These are phyloP conservation scores for Luffa aegyptiaca DNA, from an alignment of 306 rosid genomes.

Conservation along the genomic window DNA sequence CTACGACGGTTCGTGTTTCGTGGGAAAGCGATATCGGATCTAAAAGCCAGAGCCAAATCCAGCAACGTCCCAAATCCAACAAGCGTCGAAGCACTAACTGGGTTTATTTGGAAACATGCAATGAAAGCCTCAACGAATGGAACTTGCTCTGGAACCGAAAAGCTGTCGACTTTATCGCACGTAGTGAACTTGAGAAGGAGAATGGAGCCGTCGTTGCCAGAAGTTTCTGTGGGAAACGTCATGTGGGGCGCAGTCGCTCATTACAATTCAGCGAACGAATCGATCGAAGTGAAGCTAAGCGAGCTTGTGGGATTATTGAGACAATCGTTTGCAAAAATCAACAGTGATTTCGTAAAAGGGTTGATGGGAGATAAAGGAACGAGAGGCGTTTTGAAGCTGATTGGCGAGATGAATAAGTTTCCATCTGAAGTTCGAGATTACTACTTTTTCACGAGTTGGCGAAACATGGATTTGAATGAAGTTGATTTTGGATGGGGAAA, in stretches of 20 bases:
- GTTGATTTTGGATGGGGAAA: too few relatives aligned
- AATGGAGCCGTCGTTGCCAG: neutral
- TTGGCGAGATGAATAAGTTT: neutral
- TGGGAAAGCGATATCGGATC: neutral
- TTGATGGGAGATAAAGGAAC: neutral
- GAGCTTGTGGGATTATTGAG: neutral
- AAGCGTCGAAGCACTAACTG: neutral
- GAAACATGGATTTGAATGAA: too few relatives aligned
- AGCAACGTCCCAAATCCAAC: neutral
- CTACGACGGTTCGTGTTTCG: neutral
- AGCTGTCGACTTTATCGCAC: neutral
- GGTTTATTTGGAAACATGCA: neutral
- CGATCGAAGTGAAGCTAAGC: neutral
- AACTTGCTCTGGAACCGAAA: neutral
- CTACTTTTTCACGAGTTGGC: too few relatives aligned
- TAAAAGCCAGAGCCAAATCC: neutral
- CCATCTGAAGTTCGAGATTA: neutral
- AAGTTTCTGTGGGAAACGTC: neutral
- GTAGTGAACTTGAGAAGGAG: neutral
- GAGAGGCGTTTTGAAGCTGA: neutral
- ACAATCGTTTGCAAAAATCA: neutral
- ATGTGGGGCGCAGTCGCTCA: neutral
- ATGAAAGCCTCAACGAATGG: neutral
- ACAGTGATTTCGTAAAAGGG: neutral
- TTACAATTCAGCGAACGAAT: neutral